phyloP scores from a whole-genome alignment of 345 rosid species.

The Rhizophora mangle region DNA sequence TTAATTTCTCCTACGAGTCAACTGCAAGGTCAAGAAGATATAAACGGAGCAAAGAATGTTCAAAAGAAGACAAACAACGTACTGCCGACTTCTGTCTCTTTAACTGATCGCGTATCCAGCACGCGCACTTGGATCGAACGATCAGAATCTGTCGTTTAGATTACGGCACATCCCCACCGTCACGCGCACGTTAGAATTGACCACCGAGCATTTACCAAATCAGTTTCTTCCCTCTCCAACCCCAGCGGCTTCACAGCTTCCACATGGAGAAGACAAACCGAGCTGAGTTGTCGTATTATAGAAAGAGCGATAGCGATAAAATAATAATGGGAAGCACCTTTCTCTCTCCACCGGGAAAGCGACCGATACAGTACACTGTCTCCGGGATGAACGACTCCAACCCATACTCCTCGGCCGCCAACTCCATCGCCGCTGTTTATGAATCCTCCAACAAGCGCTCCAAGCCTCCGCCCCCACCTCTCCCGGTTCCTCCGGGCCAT shows the following conservation, averaged over 20 bases:
- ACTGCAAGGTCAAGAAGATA: no score
- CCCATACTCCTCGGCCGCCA: background rate
- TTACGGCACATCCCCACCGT: no score
- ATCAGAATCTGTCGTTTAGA: no score
- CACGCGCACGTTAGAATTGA: background rate
- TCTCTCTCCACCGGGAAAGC: conserved; percentile 36
- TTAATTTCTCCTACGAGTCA: no score
- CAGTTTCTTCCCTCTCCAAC: background rate
- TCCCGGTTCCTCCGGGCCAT: conserved; percentile 49
- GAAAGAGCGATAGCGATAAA: background rate
- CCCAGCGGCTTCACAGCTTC: background rate
- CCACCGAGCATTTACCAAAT: background rate
- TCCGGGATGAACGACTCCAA: conserved; percentile 31
- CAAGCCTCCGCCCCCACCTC: conserved; percentile 42
- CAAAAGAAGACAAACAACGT: no score
- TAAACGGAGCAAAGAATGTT: no score
- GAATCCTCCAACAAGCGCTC: conserved; percentile 55
- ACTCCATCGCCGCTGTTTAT: conserved; percentile 11
- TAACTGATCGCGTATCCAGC: no score
- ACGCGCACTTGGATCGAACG: no score
- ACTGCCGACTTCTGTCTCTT: no score
- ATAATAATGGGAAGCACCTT: conserved; percentile 29
- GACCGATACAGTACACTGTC: conserved; percentile 7
- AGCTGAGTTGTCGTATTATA: background rate
- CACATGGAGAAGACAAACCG: conserved; percentile 8